Evolutionary conservation across 768 basidiomycete genomes (phyloP).

Genomic region (Dendrothele bispora): DNA sequence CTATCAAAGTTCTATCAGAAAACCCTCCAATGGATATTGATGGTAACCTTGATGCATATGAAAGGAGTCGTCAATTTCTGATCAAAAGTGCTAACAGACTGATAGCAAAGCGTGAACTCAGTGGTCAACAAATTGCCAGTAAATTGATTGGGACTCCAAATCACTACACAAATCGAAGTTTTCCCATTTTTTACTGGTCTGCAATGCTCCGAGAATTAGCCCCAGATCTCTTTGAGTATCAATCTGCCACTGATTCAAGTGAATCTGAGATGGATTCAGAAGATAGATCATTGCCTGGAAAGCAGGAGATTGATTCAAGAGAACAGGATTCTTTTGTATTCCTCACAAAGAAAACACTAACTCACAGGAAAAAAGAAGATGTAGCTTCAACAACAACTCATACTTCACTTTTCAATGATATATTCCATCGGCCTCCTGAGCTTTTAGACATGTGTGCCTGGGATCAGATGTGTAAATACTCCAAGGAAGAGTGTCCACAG

Average conservation of each 20-base stretch:
- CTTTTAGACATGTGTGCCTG: neutral
- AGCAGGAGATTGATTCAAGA: neutral
- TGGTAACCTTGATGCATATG: constrained; percentile 10
- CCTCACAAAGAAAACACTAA: too few relatives aligned
- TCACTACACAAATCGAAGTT: constrained; percentile 7
- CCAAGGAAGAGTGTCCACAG: neutral
- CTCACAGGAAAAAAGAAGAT: too few relatives aligned
- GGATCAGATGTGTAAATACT: neutral
- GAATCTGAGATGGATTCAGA: too few relatives aligned
- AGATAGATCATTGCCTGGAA: too few relatives aligned
- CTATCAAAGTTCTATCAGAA: constrained; percentile 13
- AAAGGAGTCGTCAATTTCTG: constrained; percentile 2
- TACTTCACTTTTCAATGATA: too few relatives aligned
- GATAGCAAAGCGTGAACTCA: constrained; percentile 6
- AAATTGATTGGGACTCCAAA: neutral
- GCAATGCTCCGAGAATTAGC: constrained; percentile 2
- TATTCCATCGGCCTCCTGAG: neutral
- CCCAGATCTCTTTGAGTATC: constrained; percentile 24
- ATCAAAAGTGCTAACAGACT: constrained; percentile 6
- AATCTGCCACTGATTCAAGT: too few relatives aligned
- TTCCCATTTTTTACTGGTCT: constrained; percentile 7
- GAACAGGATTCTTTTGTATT: too few relatives aligned
- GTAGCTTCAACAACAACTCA: too few relatives aligned
- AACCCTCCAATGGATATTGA: constrained; percentile 13
- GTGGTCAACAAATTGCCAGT: constrained; percentile 6